Evolutionary conservation across 345 rosid genomes (phyloP).

Genomic region (Bretschneidera sinensis): DNA sequence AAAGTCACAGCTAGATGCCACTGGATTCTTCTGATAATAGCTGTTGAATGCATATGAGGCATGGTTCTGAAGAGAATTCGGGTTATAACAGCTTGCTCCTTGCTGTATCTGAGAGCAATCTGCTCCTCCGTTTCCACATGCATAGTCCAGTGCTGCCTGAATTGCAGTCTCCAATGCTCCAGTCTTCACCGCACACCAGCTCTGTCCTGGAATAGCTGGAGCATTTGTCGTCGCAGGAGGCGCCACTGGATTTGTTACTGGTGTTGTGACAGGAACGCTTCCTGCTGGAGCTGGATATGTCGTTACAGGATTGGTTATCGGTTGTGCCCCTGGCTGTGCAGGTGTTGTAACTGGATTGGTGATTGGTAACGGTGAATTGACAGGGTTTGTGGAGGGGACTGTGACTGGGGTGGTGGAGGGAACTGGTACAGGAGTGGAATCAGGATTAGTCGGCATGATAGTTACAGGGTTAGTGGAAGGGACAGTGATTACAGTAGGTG

Average conservation of each 20-base stretch:
- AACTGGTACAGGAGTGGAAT: slow-evolving; percentile 25
- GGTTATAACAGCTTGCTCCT: slow-evolving; percentile 78
- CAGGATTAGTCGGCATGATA: slow-evolving; percentile 30
- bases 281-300: slow-evolving; percentile 50
- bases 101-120: slow-evolving; percentile 89
- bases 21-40: slow-evolving; percentile 85
- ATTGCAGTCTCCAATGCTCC: slow-evolving; percentile 52
- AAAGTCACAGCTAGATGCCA: slow-evolving; percentile 79
- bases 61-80: slow-evolving; percentile 62
- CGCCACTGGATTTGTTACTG: slow-evolving; percentile 39
- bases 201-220: slow-evolving; percentile 66
- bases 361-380: slow-evolving; percentile 40
- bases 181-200: slow-evolving; percentile 85
- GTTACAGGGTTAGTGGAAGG: slow-evolving; percentile 45
- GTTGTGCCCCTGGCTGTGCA: slow-evolving; percentile 55
- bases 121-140: slow-evolving; percentile 81
- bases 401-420: slow-evolving; percentile 48
- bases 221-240: slow-evolving; percentile 59
- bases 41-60: slow-evolving; percentile 93
- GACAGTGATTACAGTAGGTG: slow-evolving; percentile 55
- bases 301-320: slow-evolving; percentile 69
- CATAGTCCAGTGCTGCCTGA: slow-evolving; percentile 84
- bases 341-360: slow-evolving; percentile 56
- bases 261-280: slow-evolving; percentile 38
- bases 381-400: slow-evolving; percentile 41